Conservation (phyloP, 2,329 filamentous ascomycete genomes). For the Ambrosiella xylebori region DNA sequence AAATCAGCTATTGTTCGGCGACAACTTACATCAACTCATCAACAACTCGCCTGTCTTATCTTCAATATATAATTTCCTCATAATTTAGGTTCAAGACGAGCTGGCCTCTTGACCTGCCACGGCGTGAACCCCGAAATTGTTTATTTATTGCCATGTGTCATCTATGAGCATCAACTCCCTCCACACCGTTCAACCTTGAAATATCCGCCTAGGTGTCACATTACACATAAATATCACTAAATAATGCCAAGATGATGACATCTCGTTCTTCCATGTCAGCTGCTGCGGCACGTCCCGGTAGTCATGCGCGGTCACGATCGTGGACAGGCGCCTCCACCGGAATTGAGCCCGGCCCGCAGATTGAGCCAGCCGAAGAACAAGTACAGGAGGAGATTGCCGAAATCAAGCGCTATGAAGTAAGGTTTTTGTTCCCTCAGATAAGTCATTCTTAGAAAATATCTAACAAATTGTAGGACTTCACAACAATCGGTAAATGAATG, state of each 20-base stretch:
- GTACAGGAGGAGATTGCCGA: conserved; percentile 92
- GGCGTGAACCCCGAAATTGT: too few species aligned
- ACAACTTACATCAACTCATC: too few species aligned
- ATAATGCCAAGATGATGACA: conserved; percentile 5
- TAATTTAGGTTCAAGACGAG: too few species aligned
- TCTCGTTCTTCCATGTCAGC: conserved; percentile 4
- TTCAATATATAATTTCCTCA: too few species aligned
- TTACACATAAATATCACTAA: neutral
- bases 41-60: too few species aligned
- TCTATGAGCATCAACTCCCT: too few species aligned
- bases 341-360: conserved; percentile 20
- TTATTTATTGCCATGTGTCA: too few species aligned
- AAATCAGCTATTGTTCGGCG: too few species aligned
- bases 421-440: conserved; percentile 14
- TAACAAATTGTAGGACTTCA: conserved; percentile 50
- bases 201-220: too few species aligned
- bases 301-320: conserved; percentile 6
- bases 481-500: conserved; percentile 53
- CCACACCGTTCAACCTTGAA: too few species aligned
- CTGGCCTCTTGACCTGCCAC: too few species aligned
- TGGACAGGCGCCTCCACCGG: neutral
- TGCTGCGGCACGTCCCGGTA: neutral
- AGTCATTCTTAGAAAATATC: neutral
- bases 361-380: conserved; percentile 33
- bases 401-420: conserved; percentile 86